Evolutionary conservation across 2,329 filamentous ascomycete genomes (phyloP), one percentile per base, ranked within the genome.

Genomic region (Fusarium nisikadoi): DNA sequence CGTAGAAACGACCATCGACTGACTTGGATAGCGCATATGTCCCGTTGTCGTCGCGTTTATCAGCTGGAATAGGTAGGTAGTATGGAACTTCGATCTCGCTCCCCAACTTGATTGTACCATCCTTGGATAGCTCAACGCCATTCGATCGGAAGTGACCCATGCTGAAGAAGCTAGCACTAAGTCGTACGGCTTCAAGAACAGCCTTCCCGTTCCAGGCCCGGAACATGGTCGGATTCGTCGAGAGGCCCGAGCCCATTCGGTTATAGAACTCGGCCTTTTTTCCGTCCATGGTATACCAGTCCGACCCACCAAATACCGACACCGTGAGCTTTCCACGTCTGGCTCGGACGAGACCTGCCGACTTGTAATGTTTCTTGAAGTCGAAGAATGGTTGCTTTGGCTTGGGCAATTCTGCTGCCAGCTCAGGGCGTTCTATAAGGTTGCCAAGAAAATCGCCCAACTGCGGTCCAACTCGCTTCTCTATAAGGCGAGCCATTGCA

Each of bases 121-220:
- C 49, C 4, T 47, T 35, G 4, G 56, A 47, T 4, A 68, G 20
- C 6, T 54, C 41, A 12, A 70, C 33, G 4, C 66, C 67, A n/a
- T 70, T 70, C 12, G 67, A 70, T 35, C 67, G 66, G 43, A 70
- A 70, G 42, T 70, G 66, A 1, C 67, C 67, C 67, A 70, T 70
- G 31, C 67, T 70, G 31, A 70, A 70, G n/a, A 70, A 70, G 14
- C 52, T 70, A 6, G 66, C 43, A 27, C 67, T 70, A 7, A 70
- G 54, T 3, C 67, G 53, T 3, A 70, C 43, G 10, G 49, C 67
- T 8, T 70, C 67, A 2, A 70, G 67, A 17, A 70, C 54, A 10
- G 67, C 66, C n/a, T 70, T 62, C 5, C 66, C 67, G 11, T 70
- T 70, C 67, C 67, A 70, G 20, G 67, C 67, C n/a, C 67, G 61